phyloP scores from a whole-genome alignment of 345 rosid species.

The Populus ilicifolia region DNA sequence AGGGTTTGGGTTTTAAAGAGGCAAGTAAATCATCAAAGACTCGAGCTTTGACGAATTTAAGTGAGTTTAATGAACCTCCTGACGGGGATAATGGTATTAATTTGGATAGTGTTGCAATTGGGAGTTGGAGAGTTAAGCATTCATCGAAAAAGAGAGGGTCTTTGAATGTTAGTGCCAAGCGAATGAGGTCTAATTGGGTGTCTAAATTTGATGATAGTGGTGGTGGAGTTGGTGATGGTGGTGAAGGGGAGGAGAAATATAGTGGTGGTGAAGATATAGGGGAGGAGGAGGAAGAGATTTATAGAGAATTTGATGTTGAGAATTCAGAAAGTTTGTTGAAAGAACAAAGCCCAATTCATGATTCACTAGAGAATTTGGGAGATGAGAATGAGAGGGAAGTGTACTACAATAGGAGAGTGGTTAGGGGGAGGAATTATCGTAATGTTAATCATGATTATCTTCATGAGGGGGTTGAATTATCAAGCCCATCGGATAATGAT shows the following conservation, averaged over 20 bases:
- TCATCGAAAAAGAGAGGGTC: slow-evolving; percentile 36
- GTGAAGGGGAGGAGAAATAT: slow-evolving; percentile 44
- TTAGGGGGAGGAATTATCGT: slow-evolving; percentile 25
- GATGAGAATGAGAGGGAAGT: slow-evolving; percentile 41
- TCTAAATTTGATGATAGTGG: slow-evolving; percentile 46
- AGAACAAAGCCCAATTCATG: slow-evolving; percentile 51
- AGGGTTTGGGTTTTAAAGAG: slow-evolving; percentile 16
- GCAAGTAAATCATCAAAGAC: slow-evolving; percentile 48
- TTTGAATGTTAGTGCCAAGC: slow-evolving; percentile 35
- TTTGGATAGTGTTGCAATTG: slow-evolving; percentile 54
- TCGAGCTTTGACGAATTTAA: slow-evolving; percentile 54
- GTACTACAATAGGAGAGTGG: slow-evolving; percentile 24
- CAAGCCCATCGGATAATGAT: slow-evolving; percentile 54
- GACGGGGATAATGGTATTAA: slow-evolving; percentile 40
- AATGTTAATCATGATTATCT: slow-evolving; percentile 9
- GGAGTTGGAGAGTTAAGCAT: slow-evolving; percentile 67
- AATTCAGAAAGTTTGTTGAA: slow-evolving; percentile 64
- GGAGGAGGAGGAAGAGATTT: slow-evolving; percentile 51
- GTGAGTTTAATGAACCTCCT: slow-evolving; percentile 49
- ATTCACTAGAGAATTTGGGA: slow-evolving; percentile 53
- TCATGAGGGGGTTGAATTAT: slow-evolving; percentile 42
- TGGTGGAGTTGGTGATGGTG: slow-evolving; percentile 22
- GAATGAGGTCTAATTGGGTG: slow-evolving; percentile 62
- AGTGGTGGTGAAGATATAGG: slow-evolving; percentile 54
- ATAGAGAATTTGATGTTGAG: slow-evolving; percentile 52